A percentile compares a stretch with the other conserved stretches of the same genome.
These are phyloP conservation scores for Fragaria ananassa DNA, from an alignment of 306 rosid species.

Conservation along the genomic window DNA sequence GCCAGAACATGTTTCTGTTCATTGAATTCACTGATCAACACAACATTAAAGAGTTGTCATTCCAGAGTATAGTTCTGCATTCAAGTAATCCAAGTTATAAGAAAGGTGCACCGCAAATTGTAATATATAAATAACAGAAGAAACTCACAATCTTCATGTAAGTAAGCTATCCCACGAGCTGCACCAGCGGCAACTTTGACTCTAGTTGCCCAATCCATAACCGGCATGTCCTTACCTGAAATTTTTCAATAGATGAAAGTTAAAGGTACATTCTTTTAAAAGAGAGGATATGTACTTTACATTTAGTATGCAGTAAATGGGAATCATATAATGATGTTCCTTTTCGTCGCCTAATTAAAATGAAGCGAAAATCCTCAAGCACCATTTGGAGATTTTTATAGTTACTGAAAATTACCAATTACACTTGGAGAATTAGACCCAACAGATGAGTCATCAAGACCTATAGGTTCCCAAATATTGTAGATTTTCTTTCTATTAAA, in stretches of 20 bases:
- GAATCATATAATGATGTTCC: not conserved
- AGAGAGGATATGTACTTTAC: not conserved
- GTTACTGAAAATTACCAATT: not conserved
- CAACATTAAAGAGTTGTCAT: not conserved
- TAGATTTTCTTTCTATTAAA: constrained; percentile 10
- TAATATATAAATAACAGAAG: constrained; percentile 10
- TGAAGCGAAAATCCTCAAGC: constrained; percentile 9
- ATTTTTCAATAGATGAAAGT: constrained; percentile 18
- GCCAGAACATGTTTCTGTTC: not conserved
- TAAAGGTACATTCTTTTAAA: constrained; percentile 13
- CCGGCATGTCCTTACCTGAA: constrained; percentile 54
- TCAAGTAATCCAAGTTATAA: not conserved
- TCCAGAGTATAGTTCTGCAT: not conserved
- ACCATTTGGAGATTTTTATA: constrained; percentile 1
- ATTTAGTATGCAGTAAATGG: not conserved
- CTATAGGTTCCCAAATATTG: not conserved
- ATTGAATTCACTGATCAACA: constrained; percentile 5
- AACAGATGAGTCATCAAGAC: not conserved
- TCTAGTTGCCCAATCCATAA: constrained; percentile 82
- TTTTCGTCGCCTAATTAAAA: not conserved
- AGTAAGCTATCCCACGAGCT: constrained; percentile 94
- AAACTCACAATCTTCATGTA: constrained; percentile 91
- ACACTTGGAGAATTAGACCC: not conserved
- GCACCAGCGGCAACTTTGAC: constrained; percentile 90
- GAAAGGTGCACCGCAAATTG: not conserved